Base-by-base conservation (phyloP, 2,329 filamentous ascomycete species). In the Sporothrix brasiliensis region DNA sequence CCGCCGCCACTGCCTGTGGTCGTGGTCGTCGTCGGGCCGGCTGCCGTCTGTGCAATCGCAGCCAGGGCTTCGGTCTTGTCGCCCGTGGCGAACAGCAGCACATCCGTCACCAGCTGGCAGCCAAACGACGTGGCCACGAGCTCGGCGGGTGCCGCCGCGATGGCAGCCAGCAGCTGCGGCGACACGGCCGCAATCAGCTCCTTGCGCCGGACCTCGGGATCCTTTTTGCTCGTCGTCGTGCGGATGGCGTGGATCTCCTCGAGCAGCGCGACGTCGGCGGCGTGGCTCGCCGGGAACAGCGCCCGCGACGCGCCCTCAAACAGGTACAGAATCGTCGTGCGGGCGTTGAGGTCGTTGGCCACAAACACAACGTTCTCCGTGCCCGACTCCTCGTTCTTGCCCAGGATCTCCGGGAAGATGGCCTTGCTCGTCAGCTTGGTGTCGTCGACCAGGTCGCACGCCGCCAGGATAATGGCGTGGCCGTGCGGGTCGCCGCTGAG, bases 361-460 rank as follows among this genome's bases (percentile, higher is more conserved):
- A 88, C 81, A 58, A 85, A 85, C 24, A 91, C 80, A 66, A 93
- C 83, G 73, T 90, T 91, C 74, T 91, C 86, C 2, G 85, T 82
- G 47, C 88, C 83, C 70, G 85, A 85, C 69, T 89, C 84, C 30
- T 86, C 84, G 72, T 89, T 87, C 76, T 92, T 91, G 73, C 90
- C 92, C 21, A 97, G 81, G 14, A 99, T 84, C 79, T 98, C 94
- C 0, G 92, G 86, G 80, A 97, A 93, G 74, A 99, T 91, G 44
- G 91, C 86, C 82, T 97, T 98, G 67, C 89, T 86, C 3, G 89
- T 92, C 77, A 97, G 85, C 74, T 96, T 94, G 11, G 95, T 99
- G 79, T 99, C 95, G 76, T 99, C 95, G 65, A 97, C 89, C 65
- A 97, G 90, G 76, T 98, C 95, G 78, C 94, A 93, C 1, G 93